Evolutionary conservation across 1,284 basidiomycete species (phyloP), one percentile per base, ranked within the genome.

Genomic region (Cutaneotrichosporon sp.): DNA sequence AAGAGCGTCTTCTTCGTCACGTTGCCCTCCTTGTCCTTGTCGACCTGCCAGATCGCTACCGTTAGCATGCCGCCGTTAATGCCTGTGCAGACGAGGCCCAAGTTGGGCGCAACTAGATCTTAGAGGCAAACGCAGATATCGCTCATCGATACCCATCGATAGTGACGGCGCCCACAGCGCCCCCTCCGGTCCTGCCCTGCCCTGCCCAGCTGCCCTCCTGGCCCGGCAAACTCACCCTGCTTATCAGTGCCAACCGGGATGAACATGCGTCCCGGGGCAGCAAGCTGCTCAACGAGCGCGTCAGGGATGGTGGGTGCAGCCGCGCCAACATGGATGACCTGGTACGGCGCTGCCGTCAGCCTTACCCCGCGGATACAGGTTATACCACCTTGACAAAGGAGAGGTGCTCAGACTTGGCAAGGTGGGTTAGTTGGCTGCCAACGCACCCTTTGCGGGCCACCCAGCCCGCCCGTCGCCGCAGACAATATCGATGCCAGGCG

Each of bases 281-380:
- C 90, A 5, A 98, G 87, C 78, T 96, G 90, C 16, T 91, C 86
- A 31, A 98, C 76, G 0, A 98, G 84, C 0, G 84, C 76, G 40
- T 86, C 77, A 0, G 94, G 93, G n/a, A 93, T 80, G 0, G 75
- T 83, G 0, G 91, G 89, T 0, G 94, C 89, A 0, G 95, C 94
- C 0, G 96, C 96, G 5, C 96, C 96, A 22, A 98, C 96, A 72
- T 99, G 96, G 56, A 98, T 98, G 0, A 87, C 90, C 69, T 91
- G 86, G 76, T 89, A 97, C 0, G 91, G 92, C 0, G 86, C 92
- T 85, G 69, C 16, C 13, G 61, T 64, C 30, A 65, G 49, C 36
- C 14, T 10, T 5, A 14, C 10, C 36, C 26, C 26, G 34, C 36
- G 26, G 14, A 11, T 10, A 49, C 22, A 22, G 47, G 47, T n/a